phyloP scores from a whole-genome alignment of 2,329 filamentous ascomycete species.

The Lomentospora prolificans region DNA sequence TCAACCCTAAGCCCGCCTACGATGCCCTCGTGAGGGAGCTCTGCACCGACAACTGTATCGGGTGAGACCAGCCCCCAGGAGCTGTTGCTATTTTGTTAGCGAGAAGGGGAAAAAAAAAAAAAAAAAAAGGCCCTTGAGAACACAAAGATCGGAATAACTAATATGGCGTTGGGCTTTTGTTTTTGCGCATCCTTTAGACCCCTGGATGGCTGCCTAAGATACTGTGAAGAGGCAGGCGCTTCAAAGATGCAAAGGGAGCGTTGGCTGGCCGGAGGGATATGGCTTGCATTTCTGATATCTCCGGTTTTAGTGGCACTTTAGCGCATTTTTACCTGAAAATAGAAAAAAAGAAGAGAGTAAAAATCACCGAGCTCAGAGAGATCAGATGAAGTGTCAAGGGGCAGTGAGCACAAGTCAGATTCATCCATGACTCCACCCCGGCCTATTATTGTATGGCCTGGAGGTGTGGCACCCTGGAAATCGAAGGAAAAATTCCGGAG shows the following conservation, averaged over 20 bases:
- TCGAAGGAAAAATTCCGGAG: no score
- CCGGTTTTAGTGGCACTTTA: no score
- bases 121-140: background rate
- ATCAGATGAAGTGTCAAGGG: no score
- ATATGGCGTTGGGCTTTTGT: background rate
- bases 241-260: background rate
- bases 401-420: no score
- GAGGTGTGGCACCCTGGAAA: no score
- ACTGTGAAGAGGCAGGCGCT: background rate
- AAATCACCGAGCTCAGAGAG: no score
- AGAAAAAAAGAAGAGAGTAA: no score
- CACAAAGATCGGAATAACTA: background rate
- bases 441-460: no score
- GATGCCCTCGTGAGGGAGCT: constrained; percentile 31
- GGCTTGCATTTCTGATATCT: background rate
- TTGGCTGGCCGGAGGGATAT: background rate
- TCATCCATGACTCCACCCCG: no score
- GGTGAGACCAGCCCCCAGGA: background rate
- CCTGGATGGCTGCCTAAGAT: background rate
- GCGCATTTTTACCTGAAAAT: no score
- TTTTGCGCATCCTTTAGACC: background rate
- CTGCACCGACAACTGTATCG: constrained; percentile 4
- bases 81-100: background rate
- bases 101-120: background rate
- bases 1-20: constrained; percentile 41